A percentile compares a stretch with the other conserved stretches of the same genome.
These are phyloP conservation scores for Paraphaeosphaeria minitans DNA, from an alignment of 2,329 filamentous ascomycete species.

Conservation along the genomic window DNA sequence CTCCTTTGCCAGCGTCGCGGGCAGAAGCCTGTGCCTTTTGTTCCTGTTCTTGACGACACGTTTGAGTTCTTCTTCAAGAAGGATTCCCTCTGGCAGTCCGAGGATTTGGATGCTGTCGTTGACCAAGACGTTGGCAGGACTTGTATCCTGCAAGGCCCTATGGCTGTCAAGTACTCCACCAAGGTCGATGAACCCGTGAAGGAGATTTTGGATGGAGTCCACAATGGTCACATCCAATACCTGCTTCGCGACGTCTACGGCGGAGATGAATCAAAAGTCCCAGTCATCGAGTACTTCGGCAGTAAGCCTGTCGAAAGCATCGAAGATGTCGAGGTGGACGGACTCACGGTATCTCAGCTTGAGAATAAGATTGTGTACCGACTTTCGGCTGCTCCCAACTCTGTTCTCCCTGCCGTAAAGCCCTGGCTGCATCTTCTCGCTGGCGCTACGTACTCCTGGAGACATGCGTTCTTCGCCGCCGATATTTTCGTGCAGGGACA, in stretches of 20 bases:
- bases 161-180: constrained; percentile 87
- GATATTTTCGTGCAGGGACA: constrained; percentile 95
- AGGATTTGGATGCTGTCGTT: constrained; percentile 94
- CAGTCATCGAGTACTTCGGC: constrained; percentile 92
- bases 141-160: constrained; percentile 94
- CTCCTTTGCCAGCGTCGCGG: constrained; percentile 87
- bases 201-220: constrained; percentile 90
- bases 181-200: constrained; percentile 92
- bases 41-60: constrained; percentile 92
- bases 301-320: constrained; percentile 77
- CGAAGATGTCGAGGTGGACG: constrained; percentile 74
- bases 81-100: constrained; percentile 98
- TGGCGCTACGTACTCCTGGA: constrained; percentile 85
- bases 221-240: constrained; percentile 81
- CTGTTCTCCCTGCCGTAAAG: constrained; percentile 76
- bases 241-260: constrained; percentile 81
- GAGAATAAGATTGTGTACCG: constrained; percentile 82
- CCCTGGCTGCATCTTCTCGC: constrained; percentile 89
- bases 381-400: constrained; percentile 74
- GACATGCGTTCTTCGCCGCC: constrained; percentile 89
- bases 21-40: constrained; percentile 97
- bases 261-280: constrained; percentile 74
- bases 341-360: constrained; percentile 82
- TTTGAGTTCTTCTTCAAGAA: constrained; percentile 99
- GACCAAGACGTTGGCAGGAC: constrained; percentile 95